A percentile compares a stretch with the other conserved stretches of the same genome.
These are phyloP conservation scores for Corynascus novoguineensis DNA, from an alignment of 495 filamentous ascomycete species.

Conservation along the genomic window DNA sequence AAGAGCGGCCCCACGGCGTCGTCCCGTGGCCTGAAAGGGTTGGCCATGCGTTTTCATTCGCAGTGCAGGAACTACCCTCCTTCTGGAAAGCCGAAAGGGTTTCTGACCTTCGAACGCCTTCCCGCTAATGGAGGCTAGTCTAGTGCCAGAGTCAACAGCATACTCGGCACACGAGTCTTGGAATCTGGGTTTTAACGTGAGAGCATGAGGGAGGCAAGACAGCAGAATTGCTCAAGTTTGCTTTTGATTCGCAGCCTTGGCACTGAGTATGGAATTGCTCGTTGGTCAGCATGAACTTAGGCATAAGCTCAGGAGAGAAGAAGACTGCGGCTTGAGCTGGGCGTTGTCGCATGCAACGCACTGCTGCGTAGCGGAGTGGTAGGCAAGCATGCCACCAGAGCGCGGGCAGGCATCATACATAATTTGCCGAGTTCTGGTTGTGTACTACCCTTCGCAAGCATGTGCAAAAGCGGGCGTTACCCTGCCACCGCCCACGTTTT, in stretches of 20 bases:
- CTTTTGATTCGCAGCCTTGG: not conserved
- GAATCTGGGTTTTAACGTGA: slow-evolving; percentile 11
- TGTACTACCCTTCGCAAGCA: no score
- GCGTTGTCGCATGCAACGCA: no score
- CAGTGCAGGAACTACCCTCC: slow-evolving; percentile 1
- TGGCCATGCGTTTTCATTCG: not conserved
- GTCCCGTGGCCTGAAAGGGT: slow-evolving; percentile 9
- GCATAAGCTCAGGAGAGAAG: not conserved
- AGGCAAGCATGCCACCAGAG: no score
- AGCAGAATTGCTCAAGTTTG: no score
- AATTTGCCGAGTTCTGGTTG: no score
- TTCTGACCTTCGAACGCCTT: no score
- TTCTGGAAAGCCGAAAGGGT: slow-evolving; percentile 5
- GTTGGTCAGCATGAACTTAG: not conserved
- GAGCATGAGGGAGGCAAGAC: not conserved
- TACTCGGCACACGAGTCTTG: not conserved
- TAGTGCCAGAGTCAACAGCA: no score
- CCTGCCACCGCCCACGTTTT: not conserved
- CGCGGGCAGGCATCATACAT: no score
- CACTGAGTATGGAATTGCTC: not conserved
- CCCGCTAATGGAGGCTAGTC: no score
- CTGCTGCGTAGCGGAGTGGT: no score
- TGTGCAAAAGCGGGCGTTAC: not conserved
- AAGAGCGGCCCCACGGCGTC: no score
- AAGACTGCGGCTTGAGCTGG: no score